Percentiles rank a stretch among this genome's conserved stretches.
phyloP scores from a whole-genome alignment of 768 basidiomycete species.

The Termitomyces heimii region DNA sequence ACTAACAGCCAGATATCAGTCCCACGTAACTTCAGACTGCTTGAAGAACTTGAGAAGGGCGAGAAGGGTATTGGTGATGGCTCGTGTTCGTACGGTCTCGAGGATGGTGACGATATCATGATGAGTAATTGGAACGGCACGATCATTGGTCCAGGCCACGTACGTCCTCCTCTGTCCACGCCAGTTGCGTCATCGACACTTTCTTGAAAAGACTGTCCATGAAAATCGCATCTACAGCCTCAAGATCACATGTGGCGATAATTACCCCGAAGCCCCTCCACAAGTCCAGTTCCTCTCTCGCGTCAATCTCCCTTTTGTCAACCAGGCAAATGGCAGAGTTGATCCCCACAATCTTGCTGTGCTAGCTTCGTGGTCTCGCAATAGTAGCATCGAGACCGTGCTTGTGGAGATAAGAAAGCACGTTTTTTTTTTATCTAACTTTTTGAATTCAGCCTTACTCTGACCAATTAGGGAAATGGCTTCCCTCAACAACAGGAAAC shows the following conservation, averaged over 20 bases:
- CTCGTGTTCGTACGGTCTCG: conserved; percentile 93
- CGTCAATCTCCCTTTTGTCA: conserved; percentile 93
- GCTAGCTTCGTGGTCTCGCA: conserved; percentile 69
- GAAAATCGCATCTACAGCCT: conserved; percentile 98
- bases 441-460: background rate
- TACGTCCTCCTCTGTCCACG: conserved; percentile 32
- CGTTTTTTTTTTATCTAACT: conserved; percentile 20
- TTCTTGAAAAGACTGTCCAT: conserved; percentile 71
- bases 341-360: conserved; percentile 67
- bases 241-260: conserved; percentile 76
- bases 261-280: conserved; percentile 77
- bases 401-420: conserved; percentile 92
- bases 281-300: conserved; percentile 79
- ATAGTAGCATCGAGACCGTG: conserved; percentile 78
- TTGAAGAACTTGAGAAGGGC: conserved; percentile 99
- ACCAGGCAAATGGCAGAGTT: conserved; percentile 67
- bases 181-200: conserved; percentile 10
- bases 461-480: conserved; percentile 78
- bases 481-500: conserved; percentile 83
- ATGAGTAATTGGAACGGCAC: conserved; percentile 99
- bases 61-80: conserved; percentile 99
- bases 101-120: conserved; percentile 92
- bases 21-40: conserved; percentile 91
- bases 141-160: conserved; percentile 97
- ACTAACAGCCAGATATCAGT: conserved; percentile 40